phyloP scores from a whole-genome alignment of 495 filamentous ascomycete genomes.

The Talaromyces liani region DNA sequence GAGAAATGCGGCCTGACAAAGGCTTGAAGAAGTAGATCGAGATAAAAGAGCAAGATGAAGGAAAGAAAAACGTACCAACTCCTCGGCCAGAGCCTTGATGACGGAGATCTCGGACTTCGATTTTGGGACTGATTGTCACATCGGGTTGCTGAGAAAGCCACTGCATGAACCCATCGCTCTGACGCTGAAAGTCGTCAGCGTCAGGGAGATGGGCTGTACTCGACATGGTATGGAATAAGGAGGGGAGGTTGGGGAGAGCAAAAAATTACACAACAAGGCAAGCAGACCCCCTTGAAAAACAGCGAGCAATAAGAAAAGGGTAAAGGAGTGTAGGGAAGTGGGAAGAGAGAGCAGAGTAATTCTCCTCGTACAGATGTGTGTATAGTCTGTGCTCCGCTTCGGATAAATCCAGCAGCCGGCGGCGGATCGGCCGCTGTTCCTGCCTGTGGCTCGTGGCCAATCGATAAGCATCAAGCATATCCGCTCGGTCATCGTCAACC shows the following conservation, averaged over 20 bases:
- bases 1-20: constrained; percentile 11
- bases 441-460: constrained; percentile 11
- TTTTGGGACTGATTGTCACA: constrained; percentile 47
- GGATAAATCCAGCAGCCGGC: constrained; percentile 17
- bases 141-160: constrained; percentile 48
- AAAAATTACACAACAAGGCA: constrained; percentile 1
- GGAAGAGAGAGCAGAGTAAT: constrained; percentile 14
- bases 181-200: constrained; percentile 34
- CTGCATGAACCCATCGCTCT: constrained; percentile 42
- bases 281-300: too few species aligned
- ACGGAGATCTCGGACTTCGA: constrained; percentile 47
- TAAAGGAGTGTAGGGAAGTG: constrained; percentile 15
- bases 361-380: constrained; percentile 17
- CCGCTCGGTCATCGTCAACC: neutral
- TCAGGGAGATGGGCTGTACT: constrained; percentile 31
- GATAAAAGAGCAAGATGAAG: constrained; percentile 1
- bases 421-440: constrained; percentile 14
- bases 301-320: too few species aligned
- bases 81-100: constrained; percentile 47
- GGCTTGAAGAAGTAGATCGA: neutral
- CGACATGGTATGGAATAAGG: constrained; percentile 24
- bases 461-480: constrained; percentile 15
- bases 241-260: constrained; percentile 11
- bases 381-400: constrained; percentile 14
- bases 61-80: constrained; percentile 42